phyloP scores from a whole-genome alignment of 1,139 yeast species.

The Diutina siamensis region DNA sequence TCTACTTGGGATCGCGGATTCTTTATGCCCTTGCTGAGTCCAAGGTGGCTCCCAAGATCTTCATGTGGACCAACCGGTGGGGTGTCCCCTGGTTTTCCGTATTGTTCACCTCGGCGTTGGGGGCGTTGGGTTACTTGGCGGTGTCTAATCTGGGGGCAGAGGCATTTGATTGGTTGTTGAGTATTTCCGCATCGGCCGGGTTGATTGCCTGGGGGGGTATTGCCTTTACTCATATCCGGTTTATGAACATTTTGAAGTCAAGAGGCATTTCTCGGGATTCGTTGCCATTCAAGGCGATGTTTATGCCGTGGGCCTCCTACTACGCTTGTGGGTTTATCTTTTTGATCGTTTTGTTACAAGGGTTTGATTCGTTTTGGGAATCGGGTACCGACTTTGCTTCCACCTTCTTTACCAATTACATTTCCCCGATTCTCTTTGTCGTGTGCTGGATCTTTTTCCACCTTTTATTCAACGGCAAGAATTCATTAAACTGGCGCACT shows the following conservation, averaged over 20 bases:
- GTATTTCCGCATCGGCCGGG: slow-evolving; percentile 15
- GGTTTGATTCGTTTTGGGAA: slow-evolving; percentile 4
- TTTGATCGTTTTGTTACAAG: background rate
- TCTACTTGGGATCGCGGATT: slow-evolving; percentile 31
- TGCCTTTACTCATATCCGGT: slow-evolving; percentile 19
- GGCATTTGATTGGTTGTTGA: slow-evolving; percentile 24
- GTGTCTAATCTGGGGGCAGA: slow-evolving; percentile 23
- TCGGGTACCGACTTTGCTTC: background rate
- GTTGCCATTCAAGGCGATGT: slow-evolving; percentile 2
- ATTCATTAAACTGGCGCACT: background rate
- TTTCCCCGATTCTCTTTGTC: background rate
- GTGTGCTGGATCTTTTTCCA: slow-evolving; percentile 3
- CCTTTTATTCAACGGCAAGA: background rate
- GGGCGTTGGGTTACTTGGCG: slow-evolving; percentile 27
- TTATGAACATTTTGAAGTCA: background rate
- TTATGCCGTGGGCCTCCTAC: slow-evolving; percentile 2
- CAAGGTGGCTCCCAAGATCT: slow-evolving; percentile 36
- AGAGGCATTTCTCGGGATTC: slow-evolving; percentile 4
- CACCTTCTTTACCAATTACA: background rate
- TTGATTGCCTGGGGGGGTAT: slow-evolving; percentile 20
- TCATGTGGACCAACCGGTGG: slow-evolving; percentile 26
- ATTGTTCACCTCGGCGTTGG: slow-evolving; percentile 20
- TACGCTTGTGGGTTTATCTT: slow-evolving; percentile 1
- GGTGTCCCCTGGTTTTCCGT: slow-evolving; percentile 37
- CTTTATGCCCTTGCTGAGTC: slow-evolving; percentile 36